Percentiles rank a stretch among this genome's conserved stretches.
phyloP scores from a whole-genome alignment of 805 yeast genomes.

The Candida yuanshanica region DNA sequence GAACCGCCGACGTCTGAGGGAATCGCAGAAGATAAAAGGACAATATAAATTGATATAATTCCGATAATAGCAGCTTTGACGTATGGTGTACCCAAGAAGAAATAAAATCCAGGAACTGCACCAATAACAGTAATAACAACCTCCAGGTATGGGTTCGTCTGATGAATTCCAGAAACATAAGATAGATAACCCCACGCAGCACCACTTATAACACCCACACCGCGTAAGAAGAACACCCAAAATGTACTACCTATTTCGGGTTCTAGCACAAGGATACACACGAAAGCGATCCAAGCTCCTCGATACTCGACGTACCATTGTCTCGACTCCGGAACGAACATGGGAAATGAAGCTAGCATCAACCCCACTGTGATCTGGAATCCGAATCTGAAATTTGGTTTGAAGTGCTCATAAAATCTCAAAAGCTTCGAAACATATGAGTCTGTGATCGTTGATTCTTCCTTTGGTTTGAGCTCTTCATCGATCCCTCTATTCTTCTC shows the following conservation, averaged over 20 bases:
- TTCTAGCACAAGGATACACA: conserved; percentile 42
- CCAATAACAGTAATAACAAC: conserved; percentile 38
- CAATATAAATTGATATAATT: conserved; percentile 41
- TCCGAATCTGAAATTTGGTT: conserved; percentile 39
- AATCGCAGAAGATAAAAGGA: conserved; percentile 37
- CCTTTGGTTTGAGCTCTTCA: not conserved
- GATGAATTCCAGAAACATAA: conserved; percentile 38
- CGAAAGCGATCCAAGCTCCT: conserved; percentile 52
- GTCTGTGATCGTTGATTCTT: not conserved
- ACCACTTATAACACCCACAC: conserved; percentile 41
- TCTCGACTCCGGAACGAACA: conserved; percentile 41
- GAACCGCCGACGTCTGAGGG: conserved; percentile 35
- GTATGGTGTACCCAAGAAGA: conserved; percentile 39
- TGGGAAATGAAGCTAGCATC: conserved; percentile 44
- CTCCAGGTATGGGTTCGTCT: conserved; percentile 36
- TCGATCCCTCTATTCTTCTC: conserved; percentile 1
- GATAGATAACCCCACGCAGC: conserved; percentile 45
- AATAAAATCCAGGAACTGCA: conserved; percentile 41
- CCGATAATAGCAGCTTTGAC: conserved; percentile 47
- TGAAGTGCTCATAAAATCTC: conserved; percentile 13
- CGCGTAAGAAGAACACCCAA: conserved; percentile 40
- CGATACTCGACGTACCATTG: conserved; percentile 43
- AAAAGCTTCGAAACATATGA: not conserved
- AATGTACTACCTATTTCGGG: conserved; percentile 47
- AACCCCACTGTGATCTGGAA: conserved; percentile 40